Conservation (phyloP, 352 stramenopile genomes). For the Hyaloperonospora arabidopsidis region DNA sequence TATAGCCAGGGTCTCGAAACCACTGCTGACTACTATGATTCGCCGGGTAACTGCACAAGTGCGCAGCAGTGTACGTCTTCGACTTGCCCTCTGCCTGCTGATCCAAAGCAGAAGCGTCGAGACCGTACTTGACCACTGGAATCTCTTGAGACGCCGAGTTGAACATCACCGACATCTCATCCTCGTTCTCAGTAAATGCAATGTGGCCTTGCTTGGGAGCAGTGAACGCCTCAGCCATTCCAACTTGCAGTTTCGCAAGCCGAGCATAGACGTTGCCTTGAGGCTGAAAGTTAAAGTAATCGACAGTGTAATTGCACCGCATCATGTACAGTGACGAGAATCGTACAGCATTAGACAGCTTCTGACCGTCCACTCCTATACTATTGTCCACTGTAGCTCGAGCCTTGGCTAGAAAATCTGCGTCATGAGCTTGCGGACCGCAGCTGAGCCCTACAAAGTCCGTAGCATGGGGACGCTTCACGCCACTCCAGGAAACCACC, state of each 20-base stretch:
- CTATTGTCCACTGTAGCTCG: slow-evolving; percentile 28
- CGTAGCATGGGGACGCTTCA: slow-evolving; percentile 36
- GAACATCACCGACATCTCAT: slow-evolving; percentile 77
- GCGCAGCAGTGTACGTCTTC: slow-evolving; percentile 52
- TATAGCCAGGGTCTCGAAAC: slow-evolving; percentile 73
- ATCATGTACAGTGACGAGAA: slow-evolving; percentile 73
- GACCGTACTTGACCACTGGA: slow-evolving; percentile 42
- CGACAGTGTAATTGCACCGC: slow-evolving; percentile 57
- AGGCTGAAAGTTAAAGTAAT: slow-evolving; percentile 55
- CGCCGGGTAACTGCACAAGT: slow-evolving; percentile 60
- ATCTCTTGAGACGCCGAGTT: slow-evolving; percentile 57
- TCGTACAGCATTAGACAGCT: slow-evolving; percentile 34
- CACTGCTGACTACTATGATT: slow-evolving; percentile 52
- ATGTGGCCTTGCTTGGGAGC: slow-evolving; percentile 68
- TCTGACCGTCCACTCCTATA: slow-evolving; percentile 14
- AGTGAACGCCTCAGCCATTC: slow-evolving; percentile 50
- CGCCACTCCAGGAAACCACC: slow-evolving; percentile 55
- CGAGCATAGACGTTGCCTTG: slow-evolving; percentile 31
- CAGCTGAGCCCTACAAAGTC: slow-evolving; percentile 72
- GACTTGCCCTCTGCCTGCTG: slow-evolving; percentile 31
- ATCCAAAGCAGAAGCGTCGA: slow-evolving; percentile 22
- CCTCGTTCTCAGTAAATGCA: slow-evolving; percentile 36
- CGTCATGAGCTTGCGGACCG: slow-evolving; percentile 36
- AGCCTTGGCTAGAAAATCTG: slow-evolving; percentile 47
- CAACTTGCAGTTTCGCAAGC: slow-evolving; percentile 37